Percentiles rank a stretch among this genome's conserved stretches.
These are phyloP conservation scores for Arabidopsis hybrid DNA, from an alignment of 441 rosid species.

Conservation along the genomic window DNA sequence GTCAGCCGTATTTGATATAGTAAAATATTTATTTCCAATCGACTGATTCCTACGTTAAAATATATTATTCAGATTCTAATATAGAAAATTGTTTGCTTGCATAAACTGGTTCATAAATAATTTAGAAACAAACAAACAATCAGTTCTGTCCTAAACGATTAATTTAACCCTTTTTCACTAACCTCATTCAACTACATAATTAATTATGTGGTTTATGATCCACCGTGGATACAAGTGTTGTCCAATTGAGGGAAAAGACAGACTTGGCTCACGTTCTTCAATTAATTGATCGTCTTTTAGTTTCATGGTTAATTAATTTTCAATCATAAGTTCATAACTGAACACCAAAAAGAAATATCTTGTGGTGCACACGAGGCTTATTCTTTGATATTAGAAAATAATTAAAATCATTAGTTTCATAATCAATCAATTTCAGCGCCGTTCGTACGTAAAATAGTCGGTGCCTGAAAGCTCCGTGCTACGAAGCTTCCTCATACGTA, in stretches of 20 bases:
- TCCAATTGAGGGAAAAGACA: constrained; percentile 47
- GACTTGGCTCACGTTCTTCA: constrained; percentile 57
- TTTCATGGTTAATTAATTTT: constrained; percentile 24
- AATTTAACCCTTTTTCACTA: not conserved
- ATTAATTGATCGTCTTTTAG: constrained; percentile 21
- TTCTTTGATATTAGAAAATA: constrained; percentile 4
- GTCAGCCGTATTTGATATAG: constrained; percentile 1
- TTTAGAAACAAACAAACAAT: not conserved
- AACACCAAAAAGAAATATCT: constrained; percentile 33
- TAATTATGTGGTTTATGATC: constrained; percentile 23
- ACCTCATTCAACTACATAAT: constrained; percentile 1
- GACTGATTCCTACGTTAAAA: not conserved
- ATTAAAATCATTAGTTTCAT: not conserved
- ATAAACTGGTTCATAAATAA: not conserved
- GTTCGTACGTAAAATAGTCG: constrained; percentile 49
- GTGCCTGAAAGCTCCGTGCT: constrained; percentile 51
- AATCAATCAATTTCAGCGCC: constrained; percentile 32
- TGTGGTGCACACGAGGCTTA: constrained; percentile 48
- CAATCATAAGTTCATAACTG: constrained; percentile 37
- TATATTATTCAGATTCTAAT: not conserved
- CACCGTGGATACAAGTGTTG: constrained; percentile 21
- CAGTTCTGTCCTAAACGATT: not conserved
- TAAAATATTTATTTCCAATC: not conserved
- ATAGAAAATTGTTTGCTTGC: constrained; percentile 1
- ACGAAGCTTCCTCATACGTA: constrained; percentile 52